Conservation (phyloP, 331 rosid genomes). For the Acacia concinna region DNA sequence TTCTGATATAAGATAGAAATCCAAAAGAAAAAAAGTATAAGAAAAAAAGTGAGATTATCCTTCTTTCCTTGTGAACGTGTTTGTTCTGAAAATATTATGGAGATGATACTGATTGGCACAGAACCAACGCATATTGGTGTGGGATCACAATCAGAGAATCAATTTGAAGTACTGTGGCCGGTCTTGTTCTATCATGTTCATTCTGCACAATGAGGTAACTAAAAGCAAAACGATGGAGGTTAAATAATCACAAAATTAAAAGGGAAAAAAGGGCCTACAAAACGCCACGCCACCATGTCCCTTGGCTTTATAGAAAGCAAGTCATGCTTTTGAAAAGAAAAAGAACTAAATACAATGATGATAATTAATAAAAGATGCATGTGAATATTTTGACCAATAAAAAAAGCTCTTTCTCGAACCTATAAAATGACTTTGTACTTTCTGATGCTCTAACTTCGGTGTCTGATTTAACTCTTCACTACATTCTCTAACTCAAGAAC, state of each 20-base stretch:
- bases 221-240: neutral
- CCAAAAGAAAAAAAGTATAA: no score
- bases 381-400: conserved; percentile 34
- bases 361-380: conserved; percentile 27
- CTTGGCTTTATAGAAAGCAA: conserved; percentile 39
- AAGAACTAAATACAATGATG: neutral
- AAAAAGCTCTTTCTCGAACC: conserved; percentile 18
- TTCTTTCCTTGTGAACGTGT: conserved; percentile 14
- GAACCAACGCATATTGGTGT: neutral
- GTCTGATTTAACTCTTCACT: conserved; percentile 30
- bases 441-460: conserved; percentile 31
- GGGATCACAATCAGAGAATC: conserved; percentile 16
- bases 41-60: conserved; percentile 21
- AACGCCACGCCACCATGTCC: conserved; percentile 8
- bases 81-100: neutral
- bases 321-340: neutral
- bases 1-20: no score
- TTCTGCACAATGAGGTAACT: neutral
- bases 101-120: neutral
- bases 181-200: neutral
- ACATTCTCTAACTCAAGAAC: neutral
- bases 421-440: conserved; percentile 30
- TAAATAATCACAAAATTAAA: neutral
- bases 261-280: neutral
- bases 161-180: neutral